Evolutionary conservation across 2,329 filamentous ascomycete genomes (phyloP).

Genomic region (Emmonsia crescens): DNA sequence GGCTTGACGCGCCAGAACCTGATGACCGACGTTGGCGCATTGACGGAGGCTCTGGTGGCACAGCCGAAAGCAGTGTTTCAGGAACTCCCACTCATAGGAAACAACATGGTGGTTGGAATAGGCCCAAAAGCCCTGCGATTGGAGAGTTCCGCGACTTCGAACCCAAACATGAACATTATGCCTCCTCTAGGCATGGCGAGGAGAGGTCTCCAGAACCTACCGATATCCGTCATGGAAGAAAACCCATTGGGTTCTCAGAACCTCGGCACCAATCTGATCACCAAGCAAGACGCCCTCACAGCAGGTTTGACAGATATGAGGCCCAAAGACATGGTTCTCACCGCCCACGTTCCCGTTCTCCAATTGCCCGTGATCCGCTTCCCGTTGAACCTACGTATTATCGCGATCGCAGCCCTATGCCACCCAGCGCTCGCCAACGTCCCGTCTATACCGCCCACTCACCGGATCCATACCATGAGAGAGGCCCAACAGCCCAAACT

Average conservation of each 20-base stretch:
- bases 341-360: slow-evolving; percentile 20
- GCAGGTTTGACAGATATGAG: slow-evolving; percentile 21
- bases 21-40: slow-evolving; percentile 13
- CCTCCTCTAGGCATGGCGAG: slow-evolving; percentile 8
- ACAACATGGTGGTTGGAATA: slow-evolving; percentile 10
- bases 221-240: slow-evolving; percentile 14
- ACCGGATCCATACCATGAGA: slow-evolving; percentile 13
- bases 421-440: slow-evolving; percentile 8
- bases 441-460: slow-evolving; percentile 14
- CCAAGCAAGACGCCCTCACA: slow-evolving; percentile 14
- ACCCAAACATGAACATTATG: slow-evolving; percentile 9
- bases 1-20: slow-evolving; percentile 8
- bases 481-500: slow-evolving; percentile 10
- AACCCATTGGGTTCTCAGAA: slow-evolving; percentile 11
- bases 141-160: slow-evolving; percentile 14
- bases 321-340: slow-evolving; percentile 14
- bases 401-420: slow-evolving; percentile 17
- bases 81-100: slow-evolving; percentile 7
- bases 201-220: slow-evolving; percentile 13
- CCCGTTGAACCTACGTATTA: slow-evolving; percentile 17
- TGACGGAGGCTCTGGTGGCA: slow-evolving; percentile 6
- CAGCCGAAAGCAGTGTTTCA: slow-evolving; percentile 9
- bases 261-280: slow-evolving; percentile 10
- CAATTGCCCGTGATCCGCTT: slow-evolving; percentile 12
- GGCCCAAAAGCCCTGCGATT: slow-evolving; percentile 9